Base-by-base conservation (phyloP, 1,139 yeast genomes). In the Scheffersomyces quercinus region DNA sequence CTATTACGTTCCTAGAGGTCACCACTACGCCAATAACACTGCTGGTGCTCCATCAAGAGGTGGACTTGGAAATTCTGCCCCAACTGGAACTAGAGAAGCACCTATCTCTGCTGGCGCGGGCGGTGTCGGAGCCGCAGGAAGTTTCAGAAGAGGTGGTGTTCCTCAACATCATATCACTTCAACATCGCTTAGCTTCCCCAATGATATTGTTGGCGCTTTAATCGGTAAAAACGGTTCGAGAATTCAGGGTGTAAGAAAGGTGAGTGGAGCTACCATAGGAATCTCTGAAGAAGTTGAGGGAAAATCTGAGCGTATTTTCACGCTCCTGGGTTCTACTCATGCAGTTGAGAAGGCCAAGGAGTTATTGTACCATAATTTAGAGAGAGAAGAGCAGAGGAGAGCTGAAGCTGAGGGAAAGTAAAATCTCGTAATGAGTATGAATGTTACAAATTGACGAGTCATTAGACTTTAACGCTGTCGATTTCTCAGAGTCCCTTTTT, bases 161-260 rank as follows among this genome's bases (percentile, higher is more conserved):
- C 24, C 24, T 14, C 37, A 38, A 9, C 48, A 44, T 29, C 47
- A 38, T 14, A 37, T 41, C 24, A 39, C 44, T 14, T 48, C 53
- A 20, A 40, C 48, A 4, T 43, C 57, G 6, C 40, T 56, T 29
- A 44, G 53, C 15, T 85, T 89, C 61, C 89, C 96, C 34, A 84
- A 87, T 53, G 90, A 84, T 47, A 83, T 85, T 71, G 96, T 90
- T 40, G 97, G 97, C 38, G 95, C 96, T 40, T 75, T 90, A 46
- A 88, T 90, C 58, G 97, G 97, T 53, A 85, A 85, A 56, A 84
- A 85, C 53, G 97, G 97, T 37, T 72, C 88, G 37, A 79, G 95
- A 67, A 88, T 90, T 55, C 95, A 88, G 62, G 96, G 91, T 44
- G 87, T 90, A 43, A 79, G 97, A 54, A 82, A 86, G 56, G 79